Evolutionary conservation across 345 rosid species (phyloP).

Genomic region (Rhodamnia rubescens): DNA sequence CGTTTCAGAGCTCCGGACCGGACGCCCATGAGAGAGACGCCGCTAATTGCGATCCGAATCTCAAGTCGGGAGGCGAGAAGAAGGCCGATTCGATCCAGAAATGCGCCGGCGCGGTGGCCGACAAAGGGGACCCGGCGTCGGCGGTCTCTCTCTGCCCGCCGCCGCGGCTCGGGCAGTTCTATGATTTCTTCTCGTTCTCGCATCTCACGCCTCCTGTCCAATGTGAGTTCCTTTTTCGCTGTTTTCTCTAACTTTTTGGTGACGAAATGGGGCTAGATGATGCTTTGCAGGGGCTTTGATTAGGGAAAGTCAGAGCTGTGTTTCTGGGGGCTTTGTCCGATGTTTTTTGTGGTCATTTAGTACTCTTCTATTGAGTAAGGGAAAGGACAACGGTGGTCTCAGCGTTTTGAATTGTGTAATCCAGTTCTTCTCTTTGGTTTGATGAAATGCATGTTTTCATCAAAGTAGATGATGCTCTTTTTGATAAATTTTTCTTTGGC

Average conservation of each 20-base stretch:
- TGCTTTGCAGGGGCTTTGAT: background rate
- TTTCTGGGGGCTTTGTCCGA: background rate
- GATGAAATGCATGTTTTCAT: background rate
- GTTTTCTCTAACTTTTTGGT: background rate
- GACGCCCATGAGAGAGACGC: background rate
- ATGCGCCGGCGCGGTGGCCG: constrained; percentile 13
- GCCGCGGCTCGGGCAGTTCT: constrained; percentile 75
- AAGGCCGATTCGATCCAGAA: constrained; percentile 1
- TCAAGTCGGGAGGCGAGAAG: constrained; percentile 14
- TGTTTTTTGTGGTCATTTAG: background rate
- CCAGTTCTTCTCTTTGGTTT: background rate
- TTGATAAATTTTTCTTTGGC: background rate
- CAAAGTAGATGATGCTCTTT: background rate
- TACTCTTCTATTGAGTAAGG: background rate
- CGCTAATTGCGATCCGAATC: constrained; percentile 2
- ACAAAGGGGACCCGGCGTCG: constrained; percentile 27
- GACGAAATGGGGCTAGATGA: background rate
- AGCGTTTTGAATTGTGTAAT: background rate
- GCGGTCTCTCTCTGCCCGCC: constrained; percentile 64
- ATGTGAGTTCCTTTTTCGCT: constrained; percentile 24
- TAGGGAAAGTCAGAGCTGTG: background rate
- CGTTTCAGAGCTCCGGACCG: background rate
- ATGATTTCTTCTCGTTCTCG: constrained; percentile 86
- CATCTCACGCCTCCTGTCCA: constrained; percentile 79
- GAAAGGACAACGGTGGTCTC: background rate